Evolutionary conservation across 2,329 filamentous ascomycete species (phyloP), one percentile per base, ranked within the genome.

Genomic region (Trichoderma oligosporum): DNA sequence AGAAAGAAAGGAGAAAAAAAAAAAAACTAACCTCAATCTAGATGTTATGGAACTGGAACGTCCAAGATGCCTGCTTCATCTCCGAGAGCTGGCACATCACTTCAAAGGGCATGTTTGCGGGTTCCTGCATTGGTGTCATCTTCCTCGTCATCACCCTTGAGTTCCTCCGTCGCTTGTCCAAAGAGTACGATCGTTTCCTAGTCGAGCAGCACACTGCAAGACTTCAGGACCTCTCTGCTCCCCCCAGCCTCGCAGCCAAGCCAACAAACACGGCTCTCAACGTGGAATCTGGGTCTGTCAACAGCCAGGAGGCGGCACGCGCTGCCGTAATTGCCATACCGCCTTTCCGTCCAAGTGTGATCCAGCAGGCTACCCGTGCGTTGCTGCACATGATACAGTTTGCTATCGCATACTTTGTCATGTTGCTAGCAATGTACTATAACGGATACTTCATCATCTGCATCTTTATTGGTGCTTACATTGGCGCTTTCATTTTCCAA

Each of bases 41-140:
- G 86, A 91, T 91, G 88, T 76, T 89, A 38, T 90, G 87, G 86
- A 91, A 91, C 71, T 89, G 86, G 86, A 78, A 88, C 70, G 87
- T 85, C 3, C 75, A 88, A 67, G 84, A 88, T 68, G 73, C 85
- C 18, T 90, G 71, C 64, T 93, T 94, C 78, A 80, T 94, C 66
- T 74, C 86, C 22, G 64, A 69, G 7, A 77, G 79, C 20, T 94
- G 89, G 89, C 84, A 84, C 66, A 81, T 93, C 69, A 85, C 75
- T 14, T 86, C 85, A 22, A 73, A 71, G 2, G 85, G 81, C 69
- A 87, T 87, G 80, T 93, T 95, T 68, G 89, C 87, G 46, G 89
- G 86, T 20, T 88, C 85, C 52, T 94, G 89, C 74, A 86, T 95
- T 66, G 89, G 87, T 60, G 84, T 91, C 33, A 77, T 91, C 60